A percentile compares a stretch with the other conserved stretches of the same genome.
phyloP scores from a whole-genome alignment of 116 monocot genomes.

The Posidonia oceanica region DNA sequence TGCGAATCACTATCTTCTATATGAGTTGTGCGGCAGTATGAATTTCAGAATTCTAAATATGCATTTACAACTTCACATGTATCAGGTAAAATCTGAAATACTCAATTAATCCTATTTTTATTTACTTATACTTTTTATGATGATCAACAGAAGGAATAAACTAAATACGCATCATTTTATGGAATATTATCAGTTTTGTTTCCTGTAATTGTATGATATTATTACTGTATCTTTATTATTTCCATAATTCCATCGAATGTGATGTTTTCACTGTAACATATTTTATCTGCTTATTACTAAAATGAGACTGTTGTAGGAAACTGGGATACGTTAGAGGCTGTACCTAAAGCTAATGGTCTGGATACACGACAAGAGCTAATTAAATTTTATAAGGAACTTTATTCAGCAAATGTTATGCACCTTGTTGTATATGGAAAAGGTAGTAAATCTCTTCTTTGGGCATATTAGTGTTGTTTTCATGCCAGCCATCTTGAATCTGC shows the following conservation, averaged over 20 bases:
- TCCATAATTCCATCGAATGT: too few relatives aligned
- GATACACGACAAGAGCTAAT: constrained; percentile 72
- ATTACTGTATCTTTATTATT: too few relatives aligned
- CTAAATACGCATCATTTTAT: too few relatives aligned
- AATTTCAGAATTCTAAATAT: too few relatives aligned
- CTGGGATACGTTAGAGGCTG: constrained; percentile 77
- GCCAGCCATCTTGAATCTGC: background rate
- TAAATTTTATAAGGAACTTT: constrained; percentile 29
- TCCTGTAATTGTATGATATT: too few relatives aligned
- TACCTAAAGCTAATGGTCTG: constrained; percentile 65
- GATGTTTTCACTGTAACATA: too few relatives aligned
- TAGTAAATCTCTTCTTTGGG: constrained; percentile 3
- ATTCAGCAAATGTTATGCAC: constrained; percentile 48
- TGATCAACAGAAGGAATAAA: too few relatives aligned
- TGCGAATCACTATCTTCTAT: too few relatives aligned
- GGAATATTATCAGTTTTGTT: too few relatives aligned
- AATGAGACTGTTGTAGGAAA: constrained; percentile 40
- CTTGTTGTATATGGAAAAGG: constrained; percentile 96
- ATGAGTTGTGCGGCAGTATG: too few relatives aligned
- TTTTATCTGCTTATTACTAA: background rate
- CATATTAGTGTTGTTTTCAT: background rate
- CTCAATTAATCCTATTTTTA: background rate
- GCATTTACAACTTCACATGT: too few relatives aligned
- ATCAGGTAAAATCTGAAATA: background rate
- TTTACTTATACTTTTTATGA: too few relatives aligned